These are phyloP conservation scores for Amanita thiersii DNA, from an alignment of 768 basidiomycete species.

Conservation along the genomic window DNA sequence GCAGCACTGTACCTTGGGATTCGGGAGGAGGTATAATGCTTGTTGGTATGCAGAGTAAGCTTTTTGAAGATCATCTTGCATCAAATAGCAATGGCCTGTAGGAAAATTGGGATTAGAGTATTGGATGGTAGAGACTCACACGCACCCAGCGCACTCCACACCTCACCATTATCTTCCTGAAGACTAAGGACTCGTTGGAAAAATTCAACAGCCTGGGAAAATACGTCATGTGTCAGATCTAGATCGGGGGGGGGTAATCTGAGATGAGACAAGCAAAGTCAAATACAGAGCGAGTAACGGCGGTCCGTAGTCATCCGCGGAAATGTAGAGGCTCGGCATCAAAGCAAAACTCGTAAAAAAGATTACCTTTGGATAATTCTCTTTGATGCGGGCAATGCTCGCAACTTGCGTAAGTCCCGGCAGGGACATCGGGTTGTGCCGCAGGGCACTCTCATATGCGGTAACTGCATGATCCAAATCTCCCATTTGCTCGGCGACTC, in stretches of 20 bases:
- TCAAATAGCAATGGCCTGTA: conserved; percentile 91
- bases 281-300: conserved; percentile 21
- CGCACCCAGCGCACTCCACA: conserved; percentile 91
- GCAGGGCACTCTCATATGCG: conserved; percentile 91
- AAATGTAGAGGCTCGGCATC: conserved; percentile 19
- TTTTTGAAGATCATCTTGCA: conserved; percentile 99
- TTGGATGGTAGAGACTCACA: conserved; percentile 15
- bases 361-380: conserved; percentile 91
- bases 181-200: conserved; percentile 88
- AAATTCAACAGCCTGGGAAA: conserved; percentile 83
- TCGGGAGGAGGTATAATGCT: conserved; percentile 90
- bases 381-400: conserved; percentile 93
- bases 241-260: conserved; percentile 20
- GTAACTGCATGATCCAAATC: conserved; percentile 88
- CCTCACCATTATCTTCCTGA: conserved; percentile 95
- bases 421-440: conserved; percentile 90
- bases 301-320: conserved; percentile 28
- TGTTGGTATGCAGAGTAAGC: conserved; percentile 99
- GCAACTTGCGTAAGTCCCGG: conserved; percentile 90
- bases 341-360: conserved; percentile 16
- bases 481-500: conserved; percentile 92
- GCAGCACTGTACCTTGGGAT: conserved; percentile 84
- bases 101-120: conserved; percentile 13
- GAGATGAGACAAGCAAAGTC: conserved; percentile 18
- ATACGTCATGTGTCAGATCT: conserved; percentile 30